Conservation (phyloP, 176 grass and related monocot species). For the Oryza longistaminata region DNA sequence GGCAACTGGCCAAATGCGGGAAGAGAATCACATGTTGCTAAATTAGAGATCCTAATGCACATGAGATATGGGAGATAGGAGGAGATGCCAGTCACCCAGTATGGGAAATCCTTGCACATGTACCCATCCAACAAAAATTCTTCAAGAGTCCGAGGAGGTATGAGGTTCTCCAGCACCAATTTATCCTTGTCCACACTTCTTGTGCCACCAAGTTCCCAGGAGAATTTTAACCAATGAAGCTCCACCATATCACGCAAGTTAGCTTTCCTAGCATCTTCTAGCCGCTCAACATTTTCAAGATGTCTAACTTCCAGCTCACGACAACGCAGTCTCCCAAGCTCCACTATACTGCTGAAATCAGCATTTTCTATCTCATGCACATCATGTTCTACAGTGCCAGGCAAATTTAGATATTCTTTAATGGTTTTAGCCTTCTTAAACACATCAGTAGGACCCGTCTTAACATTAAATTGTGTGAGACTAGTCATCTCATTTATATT, state of each 20-base stretch:
- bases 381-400: accelerated
- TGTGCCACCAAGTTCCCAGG: no score
- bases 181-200: no score
- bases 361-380: not conserved
- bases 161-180: no score
- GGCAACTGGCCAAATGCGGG: not conserved
- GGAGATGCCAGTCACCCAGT: not conserved
- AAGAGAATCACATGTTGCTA: not conserved
- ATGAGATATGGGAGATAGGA: not conserved
- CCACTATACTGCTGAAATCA: not conserved
- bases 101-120: not conserved
- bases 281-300: not conserved
- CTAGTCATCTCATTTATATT: not conserved
- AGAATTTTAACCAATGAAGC: no score
- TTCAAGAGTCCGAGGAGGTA: no score
- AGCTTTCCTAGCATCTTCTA: not conserved
- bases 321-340: not conserved
- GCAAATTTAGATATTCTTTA: not conserved
- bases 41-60: no score
- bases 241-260: no score
- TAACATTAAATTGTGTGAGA: not conserved
- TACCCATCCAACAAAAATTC: no score
- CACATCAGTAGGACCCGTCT: no score
- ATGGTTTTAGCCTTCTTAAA: not conserved
- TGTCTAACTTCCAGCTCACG: not conserved